Percentiles rank a stretch among this genome's conserved stretches.
phyloP scores from a whole-genome alignment of 176 grass and related monocot genomes.

The Neostapfia colusana region DNA sequence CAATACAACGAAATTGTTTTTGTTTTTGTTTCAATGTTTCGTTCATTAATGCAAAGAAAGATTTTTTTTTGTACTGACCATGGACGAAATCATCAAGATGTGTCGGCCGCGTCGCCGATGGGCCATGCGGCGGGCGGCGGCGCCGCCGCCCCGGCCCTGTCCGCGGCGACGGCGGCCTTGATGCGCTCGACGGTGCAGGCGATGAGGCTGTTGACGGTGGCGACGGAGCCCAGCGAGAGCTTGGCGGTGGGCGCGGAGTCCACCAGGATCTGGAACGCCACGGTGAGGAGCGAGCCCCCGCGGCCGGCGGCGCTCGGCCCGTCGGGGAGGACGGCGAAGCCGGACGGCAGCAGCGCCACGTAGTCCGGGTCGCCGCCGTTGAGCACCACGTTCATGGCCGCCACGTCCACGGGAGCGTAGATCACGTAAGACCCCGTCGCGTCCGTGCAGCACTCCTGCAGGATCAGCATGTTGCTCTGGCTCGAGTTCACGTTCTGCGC shows the following conservation, averaged over 20 bases:
- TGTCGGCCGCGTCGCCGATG: constrained; percentile 25
- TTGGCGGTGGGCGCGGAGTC: constrained; percentile 82
- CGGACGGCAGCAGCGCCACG: constrained; percentile 70
- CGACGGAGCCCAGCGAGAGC: constrained; percentile 81
- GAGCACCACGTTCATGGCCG: constrained; percentile 85
- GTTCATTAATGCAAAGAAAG: background rate
- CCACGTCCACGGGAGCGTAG: constrained; percentile 78
- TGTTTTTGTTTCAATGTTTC: too few relatives aligned
- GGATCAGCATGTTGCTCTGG: constrained; percentile 89
- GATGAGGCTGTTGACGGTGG: constrained; percentile 84
- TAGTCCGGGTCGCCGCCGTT: constrained; percentile 74
- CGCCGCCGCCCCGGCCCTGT: constrained; percentile 7
- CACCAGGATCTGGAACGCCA: constrained; percentile 91
- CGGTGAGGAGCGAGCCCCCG: constrained; percentile 68
- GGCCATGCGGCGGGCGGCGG: background rate
- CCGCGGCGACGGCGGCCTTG: constrained; percentile 59
- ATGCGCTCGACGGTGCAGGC: constrained; percentile 84
- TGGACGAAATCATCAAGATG: background rate
- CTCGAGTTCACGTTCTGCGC: constrained; percentile 66
- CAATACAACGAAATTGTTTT: too few relatives aligned
- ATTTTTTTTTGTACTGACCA: constrained; percentile 4
- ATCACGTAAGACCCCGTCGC: constrained; percentile 74
- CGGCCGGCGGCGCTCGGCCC: too few relatives aligned
- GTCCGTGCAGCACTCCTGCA: constrained; percentile 85
- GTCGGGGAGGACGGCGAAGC: constrained; percentile 82